phyloP scores from a whole-genome alignment of 768 basidiomycete species.

The Rhodotorula graminis region DNA sequence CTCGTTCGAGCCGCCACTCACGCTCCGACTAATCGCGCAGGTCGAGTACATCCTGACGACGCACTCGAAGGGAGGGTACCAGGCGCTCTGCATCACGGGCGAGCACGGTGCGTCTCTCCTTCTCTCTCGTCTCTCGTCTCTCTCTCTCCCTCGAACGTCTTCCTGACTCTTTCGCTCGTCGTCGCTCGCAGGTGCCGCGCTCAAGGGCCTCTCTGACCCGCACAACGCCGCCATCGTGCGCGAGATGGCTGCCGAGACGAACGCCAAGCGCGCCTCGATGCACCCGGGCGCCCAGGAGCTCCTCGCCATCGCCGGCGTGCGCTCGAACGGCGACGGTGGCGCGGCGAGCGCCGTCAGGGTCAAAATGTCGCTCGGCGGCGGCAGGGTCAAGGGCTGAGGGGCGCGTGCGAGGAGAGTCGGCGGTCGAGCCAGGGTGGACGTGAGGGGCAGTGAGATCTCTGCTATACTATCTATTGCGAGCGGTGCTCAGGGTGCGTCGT shows the following conservation, averaged over 20 bases:
- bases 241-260: not conserved
- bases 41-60: constrained; percentile 11
- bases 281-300: no score
- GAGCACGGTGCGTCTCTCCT: not conserved
- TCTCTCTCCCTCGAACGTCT: not conserved
- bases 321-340: no score
- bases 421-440: no score
- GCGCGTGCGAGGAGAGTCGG: no score
- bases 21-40: not conserved
- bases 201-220: not conserved
- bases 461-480: no score
- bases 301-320: no score
- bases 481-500: no score
- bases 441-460: no score
- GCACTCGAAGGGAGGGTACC: not conserved
- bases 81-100: not conserved
- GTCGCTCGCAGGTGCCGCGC: not conserved
- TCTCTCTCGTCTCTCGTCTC: not conserved
- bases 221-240: not conserved
- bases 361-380: no score
- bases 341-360: no score
- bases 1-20: not conserved
- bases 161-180: not conserved
- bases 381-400: no score
- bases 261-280: not conserved